Evolutionary conservation across 768 basidiomycete species (phyloP).

Genomic region (Lepiota subincarnata): DNA sequence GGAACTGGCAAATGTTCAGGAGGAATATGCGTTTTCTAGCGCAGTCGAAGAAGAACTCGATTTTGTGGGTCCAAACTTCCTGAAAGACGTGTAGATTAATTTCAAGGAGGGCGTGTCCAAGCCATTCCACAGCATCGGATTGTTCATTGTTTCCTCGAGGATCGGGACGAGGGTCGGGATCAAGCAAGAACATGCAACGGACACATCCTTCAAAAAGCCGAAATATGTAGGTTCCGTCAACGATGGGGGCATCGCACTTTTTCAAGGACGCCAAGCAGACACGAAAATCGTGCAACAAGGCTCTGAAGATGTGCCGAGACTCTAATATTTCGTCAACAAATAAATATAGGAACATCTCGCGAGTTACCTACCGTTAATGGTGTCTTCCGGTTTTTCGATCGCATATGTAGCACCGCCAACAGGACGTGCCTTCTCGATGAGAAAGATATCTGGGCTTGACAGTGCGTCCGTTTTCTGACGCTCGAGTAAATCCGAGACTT

Average conservation of each 20-base stretch:
- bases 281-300: constrained; percentile 85
- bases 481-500: constrained; percentile 45
- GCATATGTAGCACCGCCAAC: constrained; percentile 74
- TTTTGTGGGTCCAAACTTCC: constrained; percentile 92
- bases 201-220: constrained; percentile 85
- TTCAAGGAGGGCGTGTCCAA: constrained; percentile 72
- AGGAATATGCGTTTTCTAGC: constrained; percentile 73
- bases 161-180: constrained; percentile 49
- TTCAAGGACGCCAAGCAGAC: constrained; percentile 72
- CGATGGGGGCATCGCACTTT: constrained; percentile 71
- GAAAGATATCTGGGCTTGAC: constrained; percentile 44
- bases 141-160: constrained; percentile 38
- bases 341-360: background rate
- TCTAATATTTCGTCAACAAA: constrained; percentile 44
- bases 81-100: constrained; percentile 91
- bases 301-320: constrained; percentile 80
- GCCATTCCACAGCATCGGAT: constrained; percentile 82
- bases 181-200: constrained; percentile 81
- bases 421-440: constrained; percentile 84
- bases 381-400: constrained; percentile 77
- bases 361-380: constrained; percentile 62
- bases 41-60: constrained; percentile 85
- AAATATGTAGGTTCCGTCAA: constrained; percentile 84
- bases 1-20: constrained; percentile 78
- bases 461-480: constrained; percentile 40